Conservation (phyloP, 2,329 filamentous ascomycete species). For the Botrytis hyacinthi region DNA sequence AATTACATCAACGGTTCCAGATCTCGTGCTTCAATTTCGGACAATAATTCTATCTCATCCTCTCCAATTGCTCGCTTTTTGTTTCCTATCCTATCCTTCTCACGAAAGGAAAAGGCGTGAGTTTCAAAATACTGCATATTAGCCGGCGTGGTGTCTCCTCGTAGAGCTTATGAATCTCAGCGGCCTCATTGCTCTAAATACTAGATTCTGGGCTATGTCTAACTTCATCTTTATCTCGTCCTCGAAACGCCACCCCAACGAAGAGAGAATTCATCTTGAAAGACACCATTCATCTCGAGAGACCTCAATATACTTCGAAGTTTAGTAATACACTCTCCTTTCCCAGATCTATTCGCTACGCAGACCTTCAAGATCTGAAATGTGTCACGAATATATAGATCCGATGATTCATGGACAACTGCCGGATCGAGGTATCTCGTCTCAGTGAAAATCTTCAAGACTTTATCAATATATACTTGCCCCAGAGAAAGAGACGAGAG, state of each 20-base stretch:
- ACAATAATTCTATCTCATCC: not conserved
- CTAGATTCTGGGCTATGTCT: not conserved
- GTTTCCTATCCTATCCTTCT: not conserved
- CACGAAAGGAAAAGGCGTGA: not conserved
- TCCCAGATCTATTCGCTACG: not conserved
- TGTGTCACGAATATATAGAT: not conserved
- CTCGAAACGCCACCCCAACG: not conserved
- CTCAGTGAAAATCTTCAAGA: not conserved
- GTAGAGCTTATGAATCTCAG: not conserved
- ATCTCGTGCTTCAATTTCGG: not conserved
- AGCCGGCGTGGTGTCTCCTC: not conserved
- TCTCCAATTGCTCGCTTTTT: not conserved
- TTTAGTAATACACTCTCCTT: not conserved
- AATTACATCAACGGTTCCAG: accelerated
- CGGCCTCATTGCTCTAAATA: not conserved
- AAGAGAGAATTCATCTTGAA: not conserved
- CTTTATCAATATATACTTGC: not conserved
- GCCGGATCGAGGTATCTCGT: not conserved
- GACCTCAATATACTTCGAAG: not conserved
- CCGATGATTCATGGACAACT: not conserved
- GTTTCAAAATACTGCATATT: not conserved
- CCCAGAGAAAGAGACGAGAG: not conserved
- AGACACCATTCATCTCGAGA: not conserved
- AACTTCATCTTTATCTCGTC: not conserved
- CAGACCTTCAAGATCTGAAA: not conserved